Percentiles rank a stretch among this genome's conserved stretches.
Conservation (phyloP, 2,329 filamentous ascomycete species). For the Sporothrix variecibatus region DNA sequence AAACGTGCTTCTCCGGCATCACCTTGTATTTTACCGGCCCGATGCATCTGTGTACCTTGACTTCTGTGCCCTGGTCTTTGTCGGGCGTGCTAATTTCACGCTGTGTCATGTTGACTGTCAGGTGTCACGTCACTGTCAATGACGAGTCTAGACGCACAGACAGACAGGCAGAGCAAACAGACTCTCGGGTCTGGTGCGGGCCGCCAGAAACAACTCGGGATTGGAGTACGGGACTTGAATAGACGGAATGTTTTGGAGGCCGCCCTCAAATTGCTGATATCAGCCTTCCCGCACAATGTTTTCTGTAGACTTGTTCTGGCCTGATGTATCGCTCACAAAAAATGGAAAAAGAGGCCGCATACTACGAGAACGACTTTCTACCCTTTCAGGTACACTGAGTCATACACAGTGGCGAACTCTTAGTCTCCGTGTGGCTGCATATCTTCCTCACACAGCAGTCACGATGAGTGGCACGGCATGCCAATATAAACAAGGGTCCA, state of each 20-base stretch:
- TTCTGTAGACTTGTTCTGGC: background rate
- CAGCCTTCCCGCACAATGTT: background rate
- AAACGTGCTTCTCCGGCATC: background rate
- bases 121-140: background rate
- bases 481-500: background rate
- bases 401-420: background rate
- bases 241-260: background rate
- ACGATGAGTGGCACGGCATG: background rate
- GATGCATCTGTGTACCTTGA: background rate
- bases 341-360: background rate
- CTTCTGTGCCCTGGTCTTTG: background rate
- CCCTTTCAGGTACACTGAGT: background rate
- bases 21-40: background rate
- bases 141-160: background rate
- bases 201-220: background rate
- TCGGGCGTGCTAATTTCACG: constrained; percentile 8
- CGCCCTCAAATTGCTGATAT: background rate
- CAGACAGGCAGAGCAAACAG: background rate
- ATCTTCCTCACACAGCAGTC: constrained; percentile 10
- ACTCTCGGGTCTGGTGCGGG: background rate
- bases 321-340: background rate
- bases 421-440: background rate
- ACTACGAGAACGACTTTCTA: background rate
- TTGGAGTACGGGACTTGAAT: background rate
- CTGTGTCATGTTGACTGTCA: constrained; percentile 15